Evolutionary conservation across 768 basidiomycete species (phyloP).

Genomic region (Xanthoconium stramineum): DNA sequence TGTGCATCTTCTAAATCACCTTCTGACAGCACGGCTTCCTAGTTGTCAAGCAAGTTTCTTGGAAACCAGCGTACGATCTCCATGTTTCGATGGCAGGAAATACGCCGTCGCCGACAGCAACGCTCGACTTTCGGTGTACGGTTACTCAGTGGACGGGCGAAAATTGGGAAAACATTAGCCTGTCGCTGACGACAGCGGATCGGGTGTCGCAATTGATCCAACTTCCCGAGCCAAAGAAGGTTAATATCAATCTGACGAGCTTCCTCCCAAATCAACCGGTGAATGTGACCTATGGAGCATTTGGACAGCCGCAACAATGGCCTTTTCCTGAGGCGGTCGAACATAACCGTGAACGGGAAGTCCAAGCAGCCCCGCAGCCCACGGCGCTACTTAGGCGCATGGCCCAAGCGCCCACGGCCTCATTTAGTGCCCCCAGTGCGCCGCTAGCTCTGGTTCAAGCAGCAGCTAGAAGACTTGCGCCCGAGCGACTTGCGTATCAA

Average conservation of each 20-base stretch:
- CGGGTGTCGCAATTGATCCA: constrained; percentile 16
- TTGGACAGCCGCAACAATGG: neutral
- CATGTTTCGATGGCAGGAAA: constrained; percentile 8
- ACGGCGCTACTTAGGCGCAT: too few species aligned
- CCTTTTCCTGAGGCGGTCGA: neutral
- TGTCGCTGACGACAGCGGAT: constrained; percentile 26
- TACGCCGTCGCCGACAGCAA: constrained; percentile 13
- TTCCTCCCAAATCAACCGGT: neutral
- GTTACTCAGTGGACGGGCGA: constrained; percentile 31
- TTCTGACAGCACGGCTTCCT: neutral
- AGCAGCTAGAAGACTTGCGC: too few species aligned
- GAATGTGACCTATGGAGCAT: neutral
- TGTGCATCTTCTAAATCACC: too few species aligned
- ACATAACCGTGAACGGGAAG: neutral
- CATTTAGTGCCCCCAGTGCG: neutral
- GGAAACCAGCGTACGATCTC: constrained; percentile 22
- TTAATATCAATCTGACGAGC: constrained; percentile 1
- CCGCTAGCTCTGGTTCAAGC: neutral
- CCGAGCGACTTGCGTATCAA: too few species aligned
- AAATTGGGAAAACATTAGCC: constrained; percentile 26
- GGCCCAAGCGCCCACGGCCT: too few species aligned
- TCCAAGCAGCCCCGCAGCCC: too few species aligned
- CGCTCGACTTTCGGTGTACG: constrained; percentile 28
- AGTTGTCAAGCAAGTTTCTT: constrained; percentile 17
- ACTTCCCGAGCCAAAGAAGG: constrained; percentile 22